Evolutionary conservation across 306 rosid species (phyloP).

Genomic region (Potentilla sterilis): DNA sequence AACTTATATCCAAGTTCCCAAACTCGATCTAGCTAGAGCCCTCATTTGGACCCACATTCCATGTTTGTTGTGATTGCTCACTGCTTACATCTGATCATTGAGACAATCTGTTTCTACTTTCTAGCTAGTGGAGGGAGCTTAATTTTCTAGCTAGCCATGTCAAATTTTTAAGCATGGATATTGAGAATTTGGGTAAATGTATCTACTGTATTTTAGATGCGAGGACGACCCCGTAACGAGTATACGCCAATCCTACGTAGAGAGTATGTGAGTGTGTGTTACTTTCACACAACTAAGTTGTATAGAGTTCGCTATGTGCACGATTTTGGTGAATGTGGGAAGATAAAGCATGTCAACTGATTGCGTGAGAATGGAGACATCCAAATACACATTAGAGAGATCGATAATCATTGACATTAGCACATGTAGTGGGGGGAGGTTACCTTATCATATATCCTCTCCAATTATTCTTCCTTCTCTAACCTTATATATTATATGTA

Average conservation of each 20-base stretch:
- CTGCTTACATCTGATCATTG: background rate
- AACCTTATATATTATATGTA: background rate
- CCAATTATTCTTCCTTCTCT: constrained; percentile 25
- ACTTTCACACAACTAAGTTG: constrained; percentile 21
- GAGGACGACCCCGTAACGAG: background rate
- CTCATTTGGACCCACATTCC: constrained; percentile 25
- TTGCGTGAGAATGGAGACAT: constrained; percentile 52
- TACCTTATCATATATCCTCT: constrained; percentile 35
- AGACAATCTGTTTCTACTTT: background rate
- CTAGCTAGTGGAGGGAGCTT: background rate
- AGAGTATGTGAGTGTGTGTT: background rate
- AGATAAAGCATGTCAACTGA: constrained; percentile 45
- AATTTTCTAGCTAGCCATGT: background rate
- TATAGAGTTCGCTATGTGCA: constrained; percentile 62
- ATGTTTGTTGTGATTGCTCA: constrained; percentile 2
- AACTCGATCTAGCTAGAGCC: background rate
- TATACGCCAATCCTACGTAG: background rate
- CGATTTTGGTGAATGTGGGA: constrained; percentile 54
- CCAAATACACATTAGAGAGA: constrained; percentile 31
- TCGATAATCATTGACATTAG: constrained; percentile 39
- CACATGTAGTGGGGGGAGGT: constrained; percentile 39
- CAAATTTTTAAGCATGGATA: no score
- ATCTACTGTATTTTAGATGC: background rate
- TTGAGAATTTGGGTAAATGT: background rate
- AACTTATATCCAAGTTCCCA: background rate